Evolutionary conservation across 306 rosid genomes (phyloP).

Genomic region (Ormosia emarginata): DNA sequence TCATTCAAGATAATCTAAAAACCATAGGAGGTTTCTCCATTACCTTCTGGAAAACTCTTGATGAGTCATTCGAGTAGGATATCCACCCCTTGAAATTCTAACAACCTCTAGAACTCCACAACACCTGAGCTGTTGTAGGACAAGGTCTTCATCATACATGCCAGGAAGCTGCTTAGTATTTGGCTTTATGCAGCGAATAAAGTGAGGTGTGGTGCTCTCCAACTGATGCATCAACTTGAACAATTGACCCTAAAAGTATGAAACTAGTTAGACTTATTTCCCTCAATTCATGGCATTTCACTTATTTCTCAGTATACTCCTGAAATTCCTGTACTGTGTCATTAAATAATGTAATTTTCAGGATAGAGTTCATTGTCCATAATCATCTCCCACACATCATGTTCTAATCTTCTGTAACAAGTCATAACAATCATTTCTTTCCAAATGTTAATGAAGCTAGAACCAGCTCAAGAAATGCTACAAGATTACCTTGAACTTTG

Average conservation of each 20-base stretch:
- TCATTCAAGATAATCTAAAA: constrained; percentile 20
- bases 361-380: constrained; percentile 10
- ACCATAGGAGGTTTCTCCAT: constrained; percentile 1
- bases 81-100: constrained; percentile 75
- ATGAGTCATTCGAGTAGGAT: constrained; percentile 78
- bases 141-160: constrained; percentile 57
- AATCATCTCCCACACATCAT: background rate
- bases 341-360: background rate
- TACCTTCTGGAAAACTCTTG: constrained; percentile 85
- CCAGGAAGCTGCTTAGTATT: constrained; percentile 74
- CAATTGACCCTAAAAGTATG: constrained; percentile 56
- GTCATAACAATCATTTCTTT: background rate
- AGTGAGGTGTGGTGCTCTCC: constrained; percentile 83
- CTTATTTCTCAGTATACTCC: background rate
- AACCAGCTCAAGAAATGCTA: constrained; percentile 5
- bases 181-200: constrained; percentile 85
- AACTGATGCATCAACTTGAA: constrained; percentile 70
- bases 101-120: constrained; percentile 64
- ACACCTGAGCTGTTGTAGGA: constrained; percentile 75
- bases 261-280: constrained; percentile 24
- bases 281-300: background rate
- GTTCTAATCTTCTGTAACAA: constrained; percentile 16
- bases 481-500: constrained; percentile 70
- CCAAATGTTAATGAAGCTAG: constrained; percentile 7
- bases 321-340: background rate